These are phyloP conservation scores for Pichia sp. DNA, from an alignment of 1,139 yeast species.

Conservation along the genomic window DNA sequence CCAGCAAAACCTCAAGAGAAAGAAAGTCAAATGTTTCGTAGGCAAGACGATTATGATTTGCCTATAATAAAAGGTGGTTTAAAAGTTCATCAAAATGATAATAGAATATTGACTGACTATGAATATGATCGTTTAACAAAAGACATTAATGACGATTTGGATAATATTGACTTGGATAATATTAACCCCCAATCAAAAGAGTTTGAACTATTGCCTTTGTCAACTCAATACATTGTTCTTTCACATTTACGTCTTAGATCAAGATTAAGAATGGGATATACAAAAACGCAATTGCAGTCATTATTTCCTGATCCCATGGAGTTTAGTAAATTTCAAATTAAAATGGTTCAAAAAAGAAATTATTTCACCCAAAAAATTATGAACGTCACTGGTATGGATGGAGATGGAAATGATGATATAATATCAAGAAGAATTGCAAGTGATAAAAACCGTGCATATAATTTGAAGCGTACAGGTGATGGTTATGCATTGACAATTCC, in stretches of 20 bases:
- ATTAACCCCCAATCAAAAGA: slow-evolving; percentile 67
- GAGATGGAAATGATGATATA: slow-evolving; percentile 40
- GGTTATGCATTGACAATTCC: slow-evolving; percentile 80
- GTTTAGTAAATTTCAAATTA: slow-evolving; percentile 87
- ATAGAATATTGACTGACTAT: slow-evolving; percentile 66
- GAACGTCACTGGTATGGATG: slow-evolving; percentile 76
- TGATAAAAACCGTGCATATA: slow-evolving; percentile 71
- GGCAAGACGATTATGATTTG: slow-evolving; percentile 76
- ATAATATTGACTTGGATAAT: slow-evolving; percentile 61
- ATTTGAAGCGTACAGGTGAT: slow-evolving; percentile 66
- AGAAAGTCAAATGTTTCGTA: slow-evolving; percentile 31
- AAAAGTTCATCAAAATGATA: slow-evolving; percentile 45
- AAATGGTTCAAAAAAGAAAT: slow-evolving; percentile 87
- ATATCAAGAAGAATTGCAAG: slow-evolving; percentile 68
- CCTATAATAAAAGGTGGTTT: slow-evolving; percentile 53
- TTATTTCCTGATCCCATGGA: slow-evolving; percentile 83
- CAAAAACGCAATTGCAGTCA: slow-evolving; percentile 75
- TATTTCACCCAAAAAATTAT: slow-evolving; percentile 81
- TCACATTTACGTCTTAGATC: slow-evolving; percentile 80
- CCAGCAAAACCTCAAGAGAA: slow-evolving; percentile 17
- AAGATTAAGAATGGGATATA: slow-evolving; percentile 89
- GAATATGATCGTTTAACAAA: slow-evolving; percentile 60
- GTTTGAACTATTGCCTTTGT: slow-evolving; percentile 60
- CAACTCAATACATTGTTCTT: slow-evolving; percentile 82
- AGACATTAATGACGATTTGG: slow-evolving; percentile 60